Conservation (phyloP, 2,329 filamentous ascomycete genomes). For the Chaetomiaceae sp. region DNA sequence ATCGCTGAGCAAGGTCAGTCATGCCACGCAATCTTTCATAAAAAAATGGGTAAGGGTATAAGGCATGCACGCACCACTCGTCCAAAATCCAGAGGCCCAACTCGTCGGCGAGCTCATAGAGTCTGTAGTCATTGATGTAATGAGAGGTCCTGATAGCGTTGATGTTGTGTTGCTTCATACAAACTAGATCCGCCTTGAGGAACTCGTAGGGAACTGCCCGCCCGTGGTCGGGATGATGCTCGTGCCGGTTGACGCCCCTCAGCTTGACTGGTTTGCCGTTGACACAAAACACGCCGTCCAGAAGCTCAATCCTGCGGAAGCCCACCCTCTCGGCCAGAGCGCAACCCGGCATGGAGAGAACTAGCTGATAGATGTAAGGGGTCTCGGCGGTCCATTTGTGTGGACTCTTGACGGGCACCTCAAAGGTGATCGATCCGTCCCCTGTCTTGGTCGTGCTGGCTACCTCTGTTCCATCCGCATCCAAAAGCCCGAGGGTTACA, state of each 20-base stretch:
- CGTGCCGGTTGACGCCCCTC: conserved; percentile 54
- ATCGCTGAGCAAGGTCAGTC: conserved; percentile 22
- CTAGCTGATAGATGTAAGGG: conserved; percentile 47
- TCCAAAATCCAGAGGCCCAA: conserved; percentile 52
- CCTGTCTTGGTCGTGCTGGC: conserved; percentile 22
- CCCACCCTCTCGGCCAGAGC: conserved; percentile 48
- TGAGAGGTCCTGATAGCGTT: conserved; percentile 58
- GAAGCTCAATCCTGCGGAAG: conserved; percentile 55
- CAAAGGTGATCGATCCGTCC: conserved; percentile 24
- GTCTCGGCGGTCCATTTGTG: conserved; percentile 57
- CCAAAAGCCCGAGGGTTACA: conserved; percentile 16
- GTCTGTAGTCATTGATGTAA: conserved; percentile 48
- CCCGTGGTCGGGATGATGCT: conserved; percentile 53
- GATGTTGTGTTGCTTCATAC: conserved; percentile 59
- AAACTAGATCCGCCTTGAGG: conserved; percentile 49
- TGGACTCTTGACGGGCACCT: conserved; percentile 43
- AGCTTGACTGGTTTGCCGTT: conserved; percentile 54
- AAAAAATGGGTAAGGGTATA: no score
- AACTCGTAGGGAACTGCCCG: conserved; percentile 51
- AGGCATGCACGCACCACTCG: conserved; percentile 27
- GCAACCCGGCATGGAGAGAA: conserved; percentile 25
- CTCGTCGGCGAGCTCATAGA: conserved; percentile 51
- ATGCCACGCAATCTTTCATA: background rate
- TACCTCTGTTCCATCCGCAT: conserved; percentile 29
- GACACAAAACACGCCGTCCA: conserved; percentile 49